Conservation (phyloP, 1,284 basidiomycete genomes). For the Heterobasidion occidentale region DNA sequence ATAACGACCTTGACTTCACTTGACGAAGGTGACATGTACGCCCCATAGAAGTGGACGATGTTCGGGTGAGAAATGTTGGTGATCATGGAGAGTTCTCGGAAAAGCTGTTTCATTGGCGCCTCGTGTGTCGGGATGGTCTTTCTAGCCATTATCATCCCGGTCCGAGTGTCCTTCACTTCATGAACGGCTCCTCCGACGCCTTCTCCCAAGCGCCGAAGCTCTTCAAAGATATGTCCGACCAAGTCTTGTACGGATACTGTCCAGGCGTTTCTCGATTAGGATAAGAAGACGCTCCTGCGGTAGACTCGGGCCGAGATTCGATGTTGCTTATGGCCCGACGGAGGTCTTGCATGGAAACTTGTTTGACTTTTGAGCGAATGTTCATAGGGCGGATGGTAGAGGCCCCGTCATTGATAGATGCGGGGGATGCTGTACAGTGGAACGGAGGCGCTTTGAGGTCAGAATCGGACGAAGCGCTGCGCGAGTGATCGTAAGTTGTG, state of each 20-base stretch:
- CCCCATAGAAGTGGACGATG: slow-evolving; percentile 91
- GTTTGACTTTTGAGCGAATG: slow-evolving; percentile 7
- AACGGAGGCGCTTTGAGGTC: background rate
- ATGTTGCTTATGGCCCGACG: slow-evolving; percentile 24
- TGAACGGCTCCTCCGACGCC: slow-evolving; percentile 94
- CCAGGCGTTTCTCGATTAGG: background rate
- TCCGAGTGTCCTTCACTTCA: slow-evolving; percentile 77
- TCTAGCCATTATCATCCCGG: slow-evolving; percentile 78
- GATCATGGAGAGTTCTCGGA: slow-evolving; percentile 89
- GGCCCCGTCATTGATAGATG: background rate
- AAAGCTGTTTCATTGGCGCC: slow-evolving; percentile 87
- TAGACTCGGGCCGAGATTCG: slow-evolving; percentile 3
- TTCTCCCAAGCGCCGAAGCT: slow-evolving; percentile 79
- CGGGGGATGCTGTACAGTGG: background rate
- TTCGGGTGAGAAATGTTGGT: slow-evolving; percentile 79
- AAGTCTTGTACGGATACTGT: slow-evolving; percentile 23
- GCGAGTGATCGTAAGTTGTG: background rate
- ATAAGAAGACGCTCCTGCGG: background rate
- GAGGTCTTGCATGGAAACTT: slow-evolving; percentile 23
- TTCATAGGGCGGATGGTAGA: slow-evolving; percentile 5
- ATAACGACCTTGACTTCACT: slow-evolving; percentile 94
- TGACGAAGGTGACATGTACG: slow-evolving; percentile 88
- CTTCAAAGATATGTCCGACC: slow-evolving; percentile 67
- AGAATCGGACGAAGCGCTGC: background rate
- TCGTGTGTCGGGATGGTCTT: slow-evolving; percentile 96